Base-by-base conservation (phyloP, 2,329 filamentous ascomycete genomes). In the Colletotrichum aenigma region DNA sequence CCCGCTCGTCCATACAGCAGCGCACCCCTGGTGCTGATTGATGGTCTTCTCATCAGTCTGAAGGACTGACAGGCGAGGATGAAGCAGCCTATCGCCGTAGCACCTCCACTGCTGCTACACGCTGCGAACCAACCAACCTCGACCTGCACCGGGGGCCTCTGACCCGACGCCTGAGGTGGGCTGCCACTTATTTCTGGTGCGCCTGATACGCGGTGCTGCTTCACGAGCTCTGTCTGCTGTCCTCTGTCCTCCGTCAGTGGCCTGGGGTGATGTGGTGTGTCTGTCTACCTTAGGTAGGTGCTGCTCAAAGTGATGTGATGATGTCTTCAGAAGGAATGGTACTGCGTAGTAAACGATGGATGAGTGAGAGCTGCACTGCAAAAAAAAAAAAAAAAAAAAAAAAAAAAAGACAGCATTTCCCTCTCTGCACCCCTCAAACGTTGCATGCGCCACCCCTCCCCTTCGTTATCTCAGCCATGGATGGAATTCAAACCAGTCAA, bases 1-100 rank as follows among this genome's bases (percentile, higher is more conserved):
- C 67, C 73, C 65, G 73, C 68, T 32, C 32, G 62, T 60, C 77
- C 75, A 21, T n/a, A 73, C 70, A 77, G 75, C 32, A 73, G 62
- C 34, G 56, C 68, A 71, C 69, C 64, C 73, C 69, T 74, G 71
- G 32, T 34, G 30, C 18, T 68, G 43, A 58, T 55, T 68, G 66
- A 68, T 56, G 66, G 18, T 38, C 21, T 30, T 28, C 56, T 30
- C 36, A 48, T 38, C 26, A 52, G 28, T 30, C 66, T 71, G 61
- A 24, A 24, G 21, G 30, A 36, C 60, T 64, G 60, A 38, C 60
- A 36, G 65, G 21, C 56, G 65, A 74, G 43, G 67, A 52, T 66
- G 34, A 66, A 36, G 61, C 67, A 66, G 55, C 16, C 55, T 56
- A 71, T 52, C 56, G 30, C 55, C 18, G 64, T 68, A 61, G 65